These are phyloP conservation scores for Plasmodium billcollinsi DNA, from an alignment of 169 alveolate species.

Conservation along the genomic window DNA sequence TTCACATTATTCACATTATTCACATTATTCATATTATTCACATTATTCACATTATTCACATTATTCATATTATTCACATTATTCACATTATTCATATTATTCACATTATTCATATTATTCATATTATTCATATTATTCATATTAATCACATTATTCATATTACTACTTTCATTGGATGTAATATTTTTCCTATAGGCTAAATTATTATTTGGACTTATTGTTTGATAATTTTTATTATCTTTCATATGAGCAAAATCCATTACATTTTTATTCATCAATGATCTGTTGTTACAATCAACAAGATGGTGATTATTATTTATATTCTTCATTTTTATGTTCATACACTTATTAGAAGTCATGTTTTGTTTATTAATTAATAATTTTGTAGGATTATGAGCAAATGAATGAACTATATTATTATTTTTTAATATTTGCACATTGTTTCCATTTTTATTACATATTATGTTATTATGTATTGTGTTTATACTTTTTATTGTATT, in stretches of 20 bases:
- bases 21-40: no score
- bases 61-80: no score
- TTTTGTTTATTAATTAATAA: conserved; percentile 31
- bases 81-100: no score
- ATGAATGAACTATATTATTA: conserved; percentile 7
- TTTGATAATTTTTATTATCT: conserved; percentile 1
- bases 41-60: not conserved
- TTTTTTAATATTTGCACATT: not conserved
- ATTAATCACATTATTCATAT: no score
- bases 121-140: no score
- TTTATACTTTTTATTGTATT: conserved; percentile 6
- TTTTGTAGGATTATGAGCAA: conserved; percentile 23
- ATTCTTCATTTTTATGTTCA: conserved; percentile 7
- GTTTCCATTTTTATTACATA: not conserved
- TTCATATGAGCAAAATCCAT: not conserved
- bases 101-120: no score
- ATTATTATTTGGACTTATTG: conserved; percentile 2
- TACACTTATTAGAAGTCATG: conserved; percentile 14
- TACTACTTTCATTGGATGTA: not conserved
- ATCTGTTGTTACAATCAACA: not conserved
- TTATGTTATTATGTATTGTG: not conserved
- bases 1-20: no score
- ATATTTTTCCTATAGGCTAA: not conserved
- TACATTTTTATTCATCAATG: not conserved
- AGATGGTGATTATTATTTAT: not conserved